Evolutionary conservation across 2,329 filamentous ascomycete genomes (phyloP).

Genomic region (Neofusicoccum parvum): DNA sequence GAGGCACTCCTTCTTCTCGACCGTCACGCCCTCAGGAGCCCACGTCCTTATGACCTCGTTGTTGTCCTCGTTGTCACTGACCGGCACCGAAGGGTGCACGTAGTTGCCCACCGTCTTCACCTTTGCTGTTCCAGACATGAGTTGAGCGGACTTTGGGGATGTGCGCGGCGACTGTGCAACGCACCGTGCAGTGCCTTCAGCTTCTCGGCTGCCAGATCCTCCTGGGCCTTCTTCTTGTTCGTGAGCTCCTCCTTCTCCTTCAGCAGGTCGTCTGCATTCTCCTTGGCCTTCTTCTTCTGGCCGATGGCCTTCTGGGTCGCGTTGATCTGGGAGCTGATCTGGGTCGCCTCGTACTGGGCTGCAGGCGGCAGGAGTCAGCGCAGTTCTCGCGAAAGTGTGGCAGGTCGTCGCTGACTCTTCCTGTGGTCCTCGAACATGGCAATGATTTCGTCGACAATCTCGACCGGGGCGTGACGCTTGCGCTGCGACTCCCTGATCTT

Average conservation of each 20-base stretch:
- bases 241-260: constrained; percentile 76
- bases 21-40: constrained; percentile 73
- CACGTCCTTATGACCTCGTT: constrained; percentile 77
- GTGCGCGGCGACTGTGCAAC: background rate
- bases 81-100: constrained; percentile 84
- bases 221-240: constrained; percentile 77
- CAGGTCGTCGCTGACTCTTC: constrained; percentile 57
- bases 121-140: constrained; percentile 52
- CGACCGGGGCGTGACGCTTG: constrained; percentile 76
- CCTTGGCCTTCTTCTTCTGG: constrained; percentile 91
- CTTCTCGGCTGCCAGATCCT: constrained; percentile 75
- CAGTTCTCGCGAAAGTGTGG: background rate
- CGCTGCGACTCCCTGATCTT: constrained; percentile 90
- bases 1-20: constrained; percentile 75
- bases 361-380: background rate
- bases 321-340: constrained; percentile 85
- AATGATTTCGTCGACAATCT: constrained; percentile 89
- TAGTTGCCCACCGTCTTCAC: constrained; percentile 85
- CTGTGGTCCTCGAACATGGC: constrained; percentile 82
- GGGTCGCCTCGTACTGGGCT: constrained; percentile 76
- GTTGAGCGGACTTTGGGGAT: background rate
- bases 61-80: constrained; percentile 86
- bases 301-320: constrained; percentile 87
- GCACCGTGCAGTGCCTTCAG: constrained; percentile 65
- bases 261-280: constrained; percentile 79